These are phyloP conservation scores for Euptelea pleiosperma DNA, from an alignment of 164 flowering plant genomes.

Conservation along the genomic window DNA sequence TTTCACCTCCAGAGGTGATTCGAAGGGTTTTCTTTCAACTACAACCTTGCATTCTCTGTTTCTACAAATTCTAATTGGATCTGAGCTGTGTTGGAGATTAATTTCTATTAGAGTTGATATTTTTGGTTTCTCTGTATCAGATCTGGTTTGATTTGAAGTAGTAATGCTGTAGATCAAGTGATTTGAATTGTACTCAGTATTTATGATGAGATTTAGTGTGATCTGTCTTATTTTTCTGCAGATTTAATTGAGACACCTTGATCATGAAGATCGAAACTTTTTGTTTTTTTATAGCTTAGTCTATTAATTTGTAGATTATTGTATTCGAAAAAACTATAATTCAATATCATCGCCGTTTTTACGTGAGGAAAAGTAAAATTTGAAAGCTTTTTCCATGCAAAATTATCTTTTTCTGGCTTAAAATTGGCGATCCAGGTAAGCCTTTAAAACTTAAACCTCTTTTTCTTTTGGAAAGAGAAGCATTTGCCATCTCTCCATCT, in stretches of 20 bases:
- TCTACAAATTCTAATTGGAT: background rate
- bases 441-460: background rate
- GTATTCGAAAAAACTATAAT: background rate
- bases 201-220: conserved; percentile 3
- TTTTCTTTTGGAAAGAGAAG: background rate
- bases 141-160: conserved; percentile 12
- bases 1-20: conserved; percentile 1
- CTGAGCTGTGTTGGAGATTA: background rate
- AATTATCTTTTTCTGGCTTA: too few species aligned
- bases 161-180: background rate
- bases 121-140: conserved; percentile 1
- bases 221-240: too few species aligned
- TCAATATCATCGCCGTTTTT: background rate
- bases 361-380: too few species aligned
- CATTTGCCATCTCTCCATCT: too few species aligned
- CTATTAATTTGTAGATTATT: background rate
- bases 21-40: background rate
- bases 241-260: too few species aligned
- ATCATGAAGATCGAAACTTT: background rate
- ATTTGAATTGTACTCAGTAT: background rate
- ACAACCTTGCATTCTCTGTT: background rate
- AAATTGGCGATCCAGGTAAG: background rate
- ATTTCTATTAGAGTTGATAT: background rate
- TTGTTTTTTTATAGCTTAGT: background rate
- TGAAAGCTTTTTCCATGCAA: too few species aligned